Evolutionary conservation across 2,329 filamentous ascomycete species (phyloP), one percentile per base, ranked within the genome.

Genomic region (Colletotrichum eleusines): DNA sequence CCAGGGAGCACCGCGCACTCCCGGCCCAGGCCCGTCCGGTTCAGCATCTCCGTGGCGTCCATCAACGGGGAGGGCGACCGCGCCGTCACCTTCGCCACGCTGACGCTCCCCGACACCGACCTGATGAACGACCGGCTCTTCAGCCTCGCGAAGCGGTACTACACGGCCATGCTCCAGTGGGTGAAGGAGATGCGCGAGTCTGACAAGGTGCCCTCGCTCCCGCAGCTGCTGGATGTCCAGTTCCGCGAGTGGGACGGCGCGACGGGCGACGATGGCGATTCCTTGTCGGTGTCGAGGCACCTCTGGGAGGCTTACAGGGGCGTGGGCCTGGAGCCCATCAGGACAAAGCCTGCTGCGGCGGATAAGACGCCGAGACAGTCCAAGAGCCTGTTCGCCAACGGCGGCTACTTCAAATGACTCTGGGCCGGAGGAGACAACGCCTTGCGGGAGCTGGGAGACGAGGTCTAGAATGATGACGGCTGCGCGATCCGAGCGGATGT

Each of bases 91-190:
- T n/a, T 42, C 31, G 57, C 57, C 20, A 46, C 44, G 5, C 57
- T 60, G 20, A 23, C 9, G 3, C 44, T 60, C 20, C 57, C 42
- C 18, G n/a, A n/a, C 11, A 28, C 46, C 20, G 23, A 35, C 12
- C 20, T 60, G 6, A 35, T 46, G 26, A 48, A 35, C 28, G 28
- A 20, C 23, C 57, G 57, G 57, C 42, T 60, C 28, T 46, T 60
- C 20, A 16, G 33, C 18, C 40, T 60, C 23, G 31, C 57, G 14
- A 60, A 60, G 42, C 57, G 57, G 16, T 60, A 60, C 40, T 60
- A 60, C 7, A 46, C 57, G 42, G 57, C 57, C 20, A 60, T 60
- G 57, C 57, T 60, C 28, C 42, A 3, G 7, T 60, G 57, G 57
- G 57, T 60, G 20, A 14, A 7, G 8, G 28, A 33, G 14, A 60